Conservation (phyloP, 805 yeast genomes). For the Candida taoyuanica region DNA sequence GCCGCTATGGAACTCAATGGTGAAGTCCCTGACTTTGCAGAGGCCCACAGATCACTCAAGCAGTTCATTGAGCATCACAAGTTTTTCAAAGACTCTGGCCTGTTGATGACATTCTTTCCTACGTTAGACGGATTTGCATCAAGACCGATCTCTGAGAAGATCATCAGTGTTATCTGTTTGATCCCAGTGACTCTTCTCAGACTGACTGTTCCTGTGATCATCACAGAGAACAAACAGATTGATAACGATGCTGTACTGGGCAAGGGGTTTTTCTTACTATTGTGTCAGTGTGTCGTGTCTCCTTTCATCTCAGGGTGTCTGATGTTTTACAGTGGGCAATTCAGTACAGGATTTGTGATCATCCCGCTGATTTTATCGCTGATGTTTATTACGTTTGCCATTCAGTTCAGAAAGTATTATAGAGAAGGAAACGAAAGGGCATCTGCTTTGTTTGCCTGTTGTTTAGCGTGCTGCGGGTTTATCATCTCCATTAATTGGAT, state of each 20-base stretch:
- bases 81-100: constrained; percentile 4
- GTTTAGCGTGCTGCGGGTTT: constrained; percentile 53
- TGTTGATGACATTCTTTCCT: constrained; percentile 25
- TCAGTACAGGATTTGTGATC: constrained; percentile 2
- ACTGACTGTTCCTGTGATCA: constrained; percentile 33
- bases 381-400: constrained; percentile 1
- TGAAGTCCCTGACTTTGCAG: constrained; percentile 10
- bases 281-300: constrained; percentile 29
- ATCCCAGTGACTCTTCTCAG: constrained; percentile 33
- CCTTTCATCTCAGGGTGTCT: constrained; percentile 24
- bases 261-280: constrained; percentile 22
- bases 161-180: constrained; percentile 29
- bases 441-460: not conserved
- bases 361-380: constrained; percentile 7
- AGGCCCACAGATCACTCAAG: constrained; percentile 12
- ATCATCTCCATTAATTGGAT: constrained; percentile 67
- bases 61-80: constrained; percentile 2
- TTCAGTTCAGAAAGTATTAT: constrained; percentile 1
- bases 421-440: not conserved
- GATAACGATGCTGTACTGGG: constrained; percentile 20
- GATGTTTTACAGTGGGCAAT: constrained; percentile 13
- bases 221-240: constrained; percentile 24
- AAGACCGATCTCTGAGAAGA: constrained; percentile 25
- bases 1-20: constrained; percentile 4
- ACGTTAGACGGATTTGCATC: constrained; percentile 27